Conservation (phyloP, 2,329 filamentous ascomycete species). For the Xylariaceae sp. region DNA sequence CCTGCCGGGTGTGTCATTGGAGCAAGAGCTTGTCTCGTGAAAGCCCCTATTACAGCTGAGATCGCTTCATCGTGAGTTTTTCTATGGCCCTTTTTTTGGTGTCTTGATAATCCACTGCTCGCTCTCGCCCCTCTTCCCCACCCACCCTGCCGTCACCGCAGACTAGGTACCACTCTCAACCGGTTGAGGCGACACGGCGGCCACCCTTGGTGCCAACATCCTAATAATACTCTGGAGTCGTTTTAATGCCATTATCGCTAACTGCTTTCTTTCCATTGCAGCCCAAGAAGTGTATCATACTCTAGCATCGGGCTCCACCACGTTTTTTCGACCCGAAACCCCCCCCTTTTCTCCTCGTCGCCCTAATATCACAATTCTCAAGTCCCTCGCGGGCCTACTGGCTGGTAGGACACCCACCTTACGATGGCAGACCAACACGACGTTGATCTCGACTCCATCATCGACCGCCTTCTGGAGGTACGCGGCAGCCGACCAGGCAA, state of each 20-base stretch:
- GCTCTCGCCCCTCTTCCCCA: conserved; percentile 40
- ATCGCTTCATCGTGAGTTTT: conserved; percentile 33
- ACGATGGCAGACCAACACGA: conserved; percentile 75
- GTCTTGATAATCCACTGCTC: conserved; percentile 34
- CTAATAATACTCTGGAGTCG: background rate
- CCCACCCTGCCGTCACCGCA: conserved; percentile 28
- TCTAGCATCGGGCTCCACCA: conserved; percentile 37
- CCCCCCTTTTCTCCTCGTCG: conserved; percentile 28
- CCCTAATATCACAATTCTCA: conserved; percentile 32
- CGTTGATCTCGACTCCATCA: conserved; percentile 99
- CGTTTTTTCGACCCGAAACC: conserved; percentile 27
- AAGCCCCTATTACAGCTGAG: conserved; percentile 29
- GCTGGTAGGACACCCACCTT: conserved; percentile 49
- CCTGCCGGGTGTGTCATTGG: conserved; percentile 31
- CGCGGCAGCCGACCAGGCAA: conserved; percentile 97
- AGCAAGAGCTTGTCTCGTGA: conserved; percentile 22
- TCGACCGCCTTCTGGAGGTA: conserved; percentile 96
- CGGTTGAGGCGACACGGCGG: no score
- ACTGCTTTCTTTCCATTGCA: conserved; percentile 24
- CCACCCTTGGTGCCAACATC: background rate
- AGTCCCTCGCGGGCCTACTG: conserved; percentile 47
- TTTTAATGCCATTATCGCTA: conserved; percentile 25
- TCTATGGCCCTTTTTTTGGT: conserved; percentile 9
- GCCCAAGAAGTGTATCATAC: conserved; percentile 41
- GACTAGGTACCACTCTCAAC: conserved; percentile 2